phyloP scores from a whole-genome alignment of 345 rosid genomes.

The Moringa oleifera region DNA sequence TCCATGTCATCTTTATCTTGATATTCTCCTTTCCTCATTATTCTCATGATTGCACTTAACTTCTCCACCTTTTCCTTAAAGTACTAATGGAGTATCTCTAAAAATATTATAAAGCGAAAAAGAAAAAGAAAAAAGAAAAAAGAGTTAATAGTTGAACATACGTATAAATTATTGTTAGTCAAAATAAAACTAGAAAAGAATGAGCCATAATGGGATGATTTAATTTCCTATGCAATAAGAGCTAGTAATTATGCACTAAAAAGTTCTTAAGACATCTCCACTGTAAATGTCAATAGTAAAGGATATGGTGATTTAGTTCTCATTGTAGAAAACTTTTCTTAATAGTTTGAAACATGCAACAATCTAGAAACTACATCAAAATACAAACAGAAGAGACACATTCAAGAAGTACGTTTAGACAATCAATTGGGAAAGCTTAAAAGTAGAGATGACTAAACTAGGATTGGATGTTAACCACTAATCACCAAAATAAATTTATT shows the following conservation, averaged over 20 bases:
- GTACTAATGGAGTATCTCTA: constrained; percentile 85
- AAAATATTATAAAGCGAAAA: constrained; percentile 22
- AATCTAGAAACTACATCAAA: neutral
- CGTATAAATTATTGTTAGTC: neutral
- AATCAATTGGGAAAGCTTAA: neutral
- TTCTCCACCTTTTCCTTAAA: constrained; percentile 90
- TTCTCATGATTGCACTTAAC: constrained; percentile 59
- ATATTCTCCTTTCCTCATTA: constrained; percentile 27
- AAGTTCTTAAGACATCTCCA: neutral
- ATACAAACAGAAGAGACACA: neutral
- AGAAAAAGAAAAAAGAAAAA: no score
- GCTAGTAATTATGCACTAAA: no score
- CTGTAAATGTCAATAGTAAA: neutral
- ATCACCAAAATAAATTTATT: no score
- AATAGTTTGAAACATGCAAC: neutral
- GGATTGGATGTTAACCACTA: neutral
- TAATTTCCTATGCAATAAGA: neutral
- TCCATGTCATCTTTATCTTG: constrained; percentile 66
- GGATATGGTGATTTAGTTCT: neutral
- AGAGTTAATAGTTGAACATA: constrained; percentile 13
- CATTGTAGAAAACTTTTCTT: no score
- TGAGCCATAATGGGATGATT: neutral
- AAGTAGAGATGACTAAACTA: neutral
- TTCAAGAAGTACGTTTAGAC: no score
- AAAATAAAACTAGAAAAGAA: constrained; percentile 1